Evolutionary conservation across 2,329 filamentous ascomycete genomes (phyloP).

Genomic region (Xylariales sp.): DNA sequence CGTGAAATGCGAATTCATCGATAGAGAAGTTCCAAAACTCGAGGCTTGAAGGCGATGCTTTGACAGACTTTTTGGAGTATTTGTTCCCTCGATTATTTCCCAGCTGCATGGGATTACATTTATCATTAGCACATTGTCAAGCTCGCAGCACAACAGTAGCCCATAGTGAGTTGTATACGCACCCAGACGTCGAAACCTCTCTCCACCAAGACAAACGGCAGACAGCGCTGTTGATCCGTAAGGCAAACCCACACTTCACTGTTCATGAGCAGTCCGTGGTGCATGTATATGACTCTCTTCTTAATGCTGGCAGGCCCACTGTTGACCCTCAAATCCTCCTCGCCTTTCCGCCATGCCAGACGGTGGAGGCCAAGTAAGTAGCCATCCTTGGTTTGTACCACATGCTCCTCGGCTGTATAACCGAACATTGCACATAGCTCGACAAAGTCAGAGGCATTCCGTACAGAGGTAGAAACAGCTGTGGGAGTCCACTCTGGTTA

Average conservation of each 20-base stretch:
- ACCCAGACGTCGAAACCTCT: conserved; percentile 95
- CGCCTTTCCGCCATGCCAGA: conserved; percentile 75
- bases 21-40: conserved; percentile 98
- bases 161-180: conserved; percentile 24
- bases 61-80: conserved; percentile 92
- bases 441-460: conserved; percentile 85
- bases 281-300: conserved; percentile 89
- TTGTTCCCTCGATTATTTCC: conserved; percentile 99
- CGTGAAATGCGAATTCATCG: conserved; percentile 95
- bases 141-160: no score
- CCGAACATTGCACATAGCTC: conserved; percentile 90
- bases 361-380: conserved; percentile 89
- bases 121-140: no score
- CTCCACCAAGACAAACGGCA: conserved; percentile 87
- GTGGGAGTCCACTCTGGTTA: no score
- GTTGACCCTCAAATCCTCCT: conserved; percentile 77
- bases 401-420: conserved; percentile 92
- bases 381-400: conserved; percentile 90
- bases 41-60: conserved; percentile 66
- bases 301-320: conserved; percentile 59
- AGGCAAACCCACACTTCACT: conserved; percentile 97
- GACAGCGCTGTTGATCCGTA: conserved; percentile 77
- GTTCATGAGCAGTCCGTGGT: conserved; percentile 97
- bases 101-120: conserved; percentile 53
- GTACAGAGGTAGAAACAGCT: conserved; percentile 71